Percentiles rank a stretch among this genome's conserved stretches.
These are phyloP conservation scores for Amanita muscaria DNA, from an alignment of 768 basidiomycete species.

Conservation along the genomic window DNA sequence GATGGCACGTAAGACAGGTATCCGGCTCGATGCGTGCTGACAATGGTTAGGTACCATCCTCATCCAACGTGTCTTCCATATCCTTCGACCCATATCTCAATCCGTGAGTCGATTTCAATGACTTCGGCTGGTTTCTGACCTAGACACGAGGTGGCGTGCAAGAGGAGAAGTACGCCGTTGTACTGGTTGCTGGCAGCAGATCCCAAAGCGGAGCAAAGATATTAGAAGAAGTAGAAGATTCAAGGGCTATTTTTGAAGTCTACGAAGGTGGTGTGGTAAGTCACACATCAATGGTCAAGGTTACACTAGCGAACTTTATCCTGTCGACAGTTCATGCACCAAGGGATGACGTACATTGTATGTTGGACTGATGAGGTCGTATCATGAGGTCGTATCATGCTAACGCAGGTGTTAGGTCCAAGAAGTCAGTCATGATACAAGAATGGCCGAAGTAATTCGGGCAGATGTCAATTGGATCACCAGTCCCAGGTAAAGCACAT, in stretches of 20 bases:
- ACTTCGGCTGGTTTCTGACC: background rate
- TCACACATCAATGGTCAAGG: constrained; percentile 9
- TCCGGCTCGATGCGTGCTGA: background rate
- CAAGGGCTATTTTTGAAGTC: constrained; percentile 77
- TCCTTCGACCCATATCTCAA: constrained; percentile 63
- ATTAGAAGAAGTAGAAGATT: constrained; percentile 78
- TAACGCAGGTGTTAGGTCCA: constrained; percentile 39
- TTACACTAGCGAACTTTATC: background rate
- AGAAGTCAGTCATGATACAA: constrained; percentile 74
- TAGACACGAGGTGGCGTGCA: constrained; percentile 41
- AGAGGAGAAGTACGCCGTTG: constrained; percentile 71
- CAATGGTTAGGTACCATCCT: constrained; percentile 59
- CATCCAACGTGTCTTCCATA: constrained; percentile 73
- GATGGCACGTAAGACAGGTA: constrained; percentile 45
- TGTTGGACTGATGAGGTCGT: too few species aligned
- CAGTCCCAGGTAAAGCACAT: constrained; percentile 40
- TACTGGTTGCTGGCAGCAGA: constrained; percentile 43
- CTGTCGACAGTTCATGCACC: constrained; percentile 67
- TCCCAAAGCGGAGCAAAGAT: constrained; percentile 27
- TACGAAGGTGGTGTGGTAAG: constrained; percentile 83
- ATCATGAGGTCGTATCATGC: background rate
- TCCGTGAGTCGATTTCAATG: constrained; percentile 33
- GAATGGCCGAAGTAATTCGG: constrained; percentile 57
- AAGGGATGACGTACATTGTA: constrained; percentile 75
- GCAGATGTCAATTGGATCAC: constrained; percentile 86